These are phyloP conservation scores for Taxillus chinensis DNA, from an alignment of 164 flowering plant species.

Conservation along the genomic window DNA sequence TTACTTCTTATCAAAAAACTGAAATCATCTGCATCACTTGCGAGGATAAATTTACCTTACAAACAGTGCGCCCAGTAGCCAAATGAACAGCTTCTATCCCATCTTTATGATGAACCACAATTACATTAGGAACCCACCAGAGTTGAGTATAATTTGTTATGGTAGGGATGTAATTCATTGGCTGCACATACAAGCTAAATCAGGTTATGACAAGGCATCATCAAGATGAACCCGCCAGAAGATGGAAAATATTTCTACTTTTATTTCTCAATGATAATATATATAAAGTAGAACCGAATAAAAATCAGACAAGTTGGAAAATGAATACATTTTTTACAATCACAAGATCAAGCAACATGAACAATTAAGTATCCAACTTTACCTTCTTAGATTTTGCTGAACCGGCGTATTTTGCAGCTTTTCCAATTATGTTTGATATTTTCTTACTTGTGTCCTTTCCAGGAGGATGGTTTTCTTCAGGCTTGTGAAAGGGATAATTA, in stretches of 20 bases:
- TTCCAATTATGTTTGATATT: constrained; percentile 71
- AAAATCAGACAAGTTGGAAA: no score
- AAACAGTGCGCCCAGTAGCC: constrained; percentile 87
- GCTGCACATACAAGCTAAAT: constrained; percentile 36
- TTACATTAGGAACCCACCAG: constrained; percentile 99
- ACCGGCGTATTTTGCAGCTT: constrained; percentile 69
- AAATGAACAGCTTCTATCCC: constrained; percentile 95
- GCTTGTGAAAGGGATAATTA: constrained; percentile 55
- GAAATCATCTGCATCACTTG: no score
- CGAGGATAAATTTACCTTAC: constrained; percentile 48
- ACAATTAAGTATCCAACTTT: constrained; percentile 1
- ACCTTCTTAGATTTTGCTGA: constrained; percentile 84
- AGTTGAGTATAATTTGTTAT: constrained; percentile 90
- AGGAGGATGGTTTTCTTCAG: constrained; percentile 87
- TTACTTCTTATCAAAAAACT: no score
- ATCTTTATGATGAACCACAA: constrained; percentile 94
- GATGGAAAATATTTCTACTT: no score
- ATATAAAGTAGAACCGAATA: no score
- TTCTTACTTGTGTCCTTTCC: constrained; percentile 82
- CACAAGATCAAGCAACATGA: neutral
- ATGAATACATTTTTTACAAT: no score
- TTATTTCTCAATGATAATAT: no score
- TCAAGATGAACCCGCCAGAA: no score
- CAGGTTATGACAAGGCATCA: constrained; percentile 1
- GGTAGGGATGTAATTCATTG: constrained; percentile 61